Conservation (phyloP, 2,329 filamentous ascomycete genomes). For the Simplicillium sp. region DNA sequence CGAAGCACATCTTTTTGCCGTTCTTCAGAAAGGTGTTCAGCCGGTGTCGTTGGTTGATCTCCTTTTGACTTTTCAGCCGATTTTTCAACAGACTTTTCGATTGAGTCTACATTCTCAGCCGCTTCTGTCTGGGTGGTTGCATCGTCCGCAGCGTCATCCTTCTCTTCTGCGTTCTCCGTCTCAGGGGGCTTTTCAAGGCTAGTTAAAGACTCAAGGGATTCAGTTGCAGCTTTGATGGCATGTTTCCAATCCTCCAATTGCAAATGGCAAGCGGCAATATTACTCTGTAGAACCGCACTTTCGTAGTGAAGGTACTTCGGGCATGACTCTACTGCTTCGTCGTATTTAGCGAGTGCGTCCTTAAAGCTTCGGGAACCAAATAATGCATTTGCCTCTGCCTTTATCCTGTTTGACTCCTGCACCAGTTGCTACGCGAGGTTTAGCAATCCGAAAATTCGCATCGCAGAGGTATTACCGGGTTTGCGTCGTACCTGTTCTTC, state of each 20-base stretch:
- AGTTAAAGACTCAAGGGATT: conserved; percentile 64
- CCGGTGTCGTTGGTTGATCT: conserved; percentile 23
- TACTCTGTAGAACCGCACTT: conserved; percentile 76
- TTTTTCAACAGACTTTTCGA: neutral
- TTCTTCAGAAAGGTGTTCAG: conserved; percentile 5
- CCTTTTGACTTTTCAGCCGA: conserved; percentile 20
- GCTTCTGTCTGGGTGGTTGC: conserved; percentile 22
- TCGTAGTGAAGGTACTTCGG: conserved; percentile 84
- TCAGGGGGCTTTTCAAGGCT: conserved; percentile 35
- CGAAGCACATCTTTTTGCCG: conserved; percentile 53
- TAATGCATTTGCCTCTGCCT: conserved; percentile 68
- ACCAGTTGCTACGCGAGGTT: conserved; percentile 47
- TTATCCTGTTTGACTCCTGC: conserved; percentile 61
- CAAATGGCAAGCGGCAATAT: conserved; percentile 81
- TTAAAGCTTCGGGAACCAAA: conserved; percentile 65
- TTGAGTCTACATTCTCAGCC: neutral
- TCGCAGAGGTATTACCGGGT: conserved; percentile 1
- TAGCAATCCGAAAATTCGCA: neutral
- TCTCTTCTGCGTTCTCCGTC: conserved; percentile 30
- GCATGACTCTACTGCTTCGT: conserved; percentile 67
- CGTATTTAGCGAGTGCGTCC: conserved; percentile 73
- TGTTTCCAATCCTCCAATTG: conserved; percentile 82
- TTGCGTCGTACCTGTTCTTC: conserved; percentile 42
- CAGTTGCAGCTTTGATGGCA: conserved; percentile 63
- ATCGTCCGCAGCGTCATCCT: conserved; percentile 34